phyloP scores from a whole-genome alignment of 1,284 basidiomycete genomes.

The Cutaneotrichosporon arboriforme region DNA sequence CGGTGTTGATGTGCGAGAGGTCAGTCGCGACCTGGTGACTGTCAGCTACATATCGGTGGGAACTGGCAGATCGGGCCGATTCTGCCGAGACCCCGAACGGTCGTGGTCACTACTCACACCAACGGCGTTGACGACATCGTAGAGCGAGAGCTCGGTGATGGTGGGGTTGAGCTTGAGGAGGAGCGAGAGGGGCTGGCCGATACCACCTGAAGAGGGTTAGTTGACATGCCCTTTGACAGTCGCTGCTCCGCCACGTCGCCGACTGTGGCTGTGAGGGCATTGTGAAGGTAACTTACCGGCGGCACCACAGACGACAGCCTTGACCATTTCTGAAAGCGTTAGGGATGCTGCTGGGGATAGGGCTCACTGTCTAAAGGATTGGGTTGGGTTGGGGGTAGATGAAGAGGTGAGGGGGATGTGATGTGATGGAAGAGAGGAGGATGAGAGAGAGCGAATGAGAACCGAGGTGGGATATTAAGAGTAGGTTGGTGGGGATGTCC shows the following conservation, averaged over 20 bases:
- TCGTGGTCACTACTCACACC: conserved; percentile 37
- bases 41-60: neutral
- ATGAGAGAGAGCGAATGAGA: neutral
- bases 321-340: conserved; percentile 59
- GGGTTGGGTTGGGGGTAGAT: neutral
- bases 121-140: conserved; percentile 59
- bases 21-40: conserved; percentile 64
- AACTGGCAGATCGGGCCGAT: no score
- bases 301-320: conserved; percentile 88
- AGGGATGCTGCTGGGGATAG: neutral
- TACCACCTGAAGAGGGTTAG: conserved; percentile 48
- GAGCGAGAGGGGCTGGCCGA: conserved; percentile 87
- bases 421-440: neutral
- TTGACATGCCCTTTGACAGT: neutral
- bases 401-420: neutral
- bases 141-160: conserved; percentile 81
- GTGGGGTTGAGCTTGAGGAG: conserved; percentile 81
- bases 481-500: neutral
- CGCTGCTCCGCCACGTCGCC: neutral
- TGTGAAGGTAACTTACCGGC: conserved; percentile 56
- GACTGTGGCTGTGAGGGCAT: neutral
- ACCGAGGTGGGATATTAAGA: neutral
- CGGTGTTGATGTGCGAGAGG: conserved; percentile 88
- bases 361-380: conserved; percentile 5
- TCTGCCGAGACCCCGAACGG: neutral